These are phyloP conservation scores for Calonectria pauciramosa DNA, from an alignment of 2,329 filamentous ascomycete genomes.

Conservation along the genomic window DNA sequence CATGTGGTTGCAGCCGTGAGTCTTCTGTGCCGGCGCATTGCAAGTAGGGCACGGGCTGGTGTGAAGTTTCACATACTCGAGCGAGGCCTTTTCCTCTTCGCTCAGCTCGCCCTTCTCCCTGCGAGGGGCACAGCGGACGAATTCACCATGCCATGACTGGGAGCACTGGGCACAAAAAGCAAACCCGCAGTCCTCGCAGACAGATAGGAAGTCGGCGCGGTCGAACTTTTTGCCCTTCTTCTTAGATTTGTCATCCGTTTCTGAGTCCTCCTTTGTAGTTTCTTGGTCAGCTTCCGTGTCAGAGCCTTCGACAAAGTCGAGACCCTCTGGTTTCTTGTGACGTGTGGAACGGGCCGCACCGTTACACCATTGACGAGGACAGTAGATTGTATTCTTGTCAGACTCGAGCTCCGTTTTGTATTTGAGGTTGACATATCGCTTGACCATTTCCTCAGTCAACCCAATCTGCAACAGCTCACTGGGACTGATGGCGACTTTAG, in stretches of 20 bases:
- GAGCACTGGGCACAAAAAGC: conserved; percentile 83
- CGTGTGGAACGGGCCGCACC: conserved; percentile 85
- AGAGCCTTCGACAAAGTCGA: conserved; percentile 71
- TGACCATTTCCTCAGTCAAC: conserved; percentile 78
- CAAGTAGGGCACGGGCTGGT: conserved; percentile 94
- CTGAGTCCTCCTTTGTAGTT: conserved; percentile 52
- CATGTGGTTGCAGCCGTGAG: conserved; percentile 97
- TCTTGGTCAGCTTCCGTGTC: conserved; percentile 65
- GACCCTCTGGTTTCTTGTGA: conserved; percentile 78
- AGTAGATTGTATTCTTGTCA: conserved; percentile 93
- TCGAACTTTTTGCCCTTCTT: conserved; percentile 53
- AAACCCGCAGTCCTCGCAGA: conserved; percentile 91
- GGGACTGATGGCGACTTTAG: conserved; percentile 79
- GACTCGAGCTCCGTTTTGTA: conserved; percentile 94
- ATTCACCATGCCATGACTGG: conserved; percentile 94
- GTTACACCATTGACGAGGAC: conserved; percentile 92
- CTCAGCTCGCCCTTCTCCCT: conserved; percentile 79
- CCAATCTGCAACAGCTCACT: conserved; percentile 87
- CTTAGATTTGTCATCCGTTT: conserved; percentile 38
- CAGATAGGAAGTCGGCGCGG: conserved; percentile 76
- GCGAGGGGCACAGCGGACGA: conserved; percentile 76
- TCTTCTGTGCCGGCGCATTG: conserved; percentile 87
- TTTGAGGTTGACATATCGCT: conserved; percentile 90
- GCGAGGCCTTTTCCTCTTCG: conserved; percentile 86
- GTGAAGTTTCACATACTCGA: conserved; percentile 85